These are phyloP conservation scores for Amphicarpaea edgeworthii DNA, from an alignment of 306 rosid species.

Conservation along the genomic window DNA sequence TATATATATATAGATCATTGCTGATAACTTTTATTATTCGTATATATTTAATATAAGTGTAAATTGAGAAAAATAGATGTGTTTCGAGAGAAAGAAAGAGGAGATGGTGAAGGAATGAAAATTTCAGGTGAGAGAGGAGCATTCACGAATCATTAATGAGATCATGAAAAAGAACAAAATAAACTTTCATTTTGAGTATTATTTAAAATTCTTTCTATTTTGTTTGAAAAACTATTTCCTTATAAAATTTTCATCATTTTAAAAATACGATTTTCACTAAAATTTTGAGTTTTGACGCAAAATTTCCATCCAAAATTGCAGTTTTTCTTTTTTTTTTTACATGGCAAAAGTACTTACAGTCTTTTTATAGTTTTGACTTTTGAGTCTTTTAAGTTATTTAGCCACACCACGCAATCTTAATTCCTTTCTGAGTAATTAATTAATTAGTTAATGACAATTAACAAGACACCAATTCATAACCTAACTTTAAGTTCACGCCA, in stretches of 20 bases:
- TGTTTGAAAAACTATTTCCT: neutral
- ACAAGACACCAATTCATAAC: neutral
- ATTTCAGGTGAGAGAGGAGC: neutral
- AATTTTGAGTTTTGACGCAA: neutral
- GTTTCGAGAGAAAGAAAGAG: neutral
- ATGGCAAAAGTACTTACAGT: too few species aligned
- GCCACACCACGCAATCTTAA: too few species aligned
- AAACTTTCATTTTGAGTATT: too few species aligned
- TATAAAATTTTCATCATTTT: neutral
- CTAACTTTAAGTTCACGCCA: constrained; percentile 46
- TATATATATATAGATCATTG: too few species aligned
- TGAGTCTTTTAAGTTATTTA: too few species aligned
- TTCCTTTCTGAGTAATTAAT: neutral
- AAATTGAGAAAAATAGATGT: neutral
- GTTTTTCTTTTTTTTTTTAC: neutral
- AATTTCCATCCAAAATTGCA: neutral
- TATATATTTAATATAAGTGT: neutral
- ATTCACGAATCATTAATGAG: neutral
- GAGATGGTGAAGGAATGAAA: neutral
- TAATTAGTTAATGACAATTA: neutral
- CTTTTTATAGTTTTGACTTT: too few species aligned
- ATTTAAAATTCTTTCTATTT: neutral
- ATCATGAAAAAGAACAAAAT: neutral
- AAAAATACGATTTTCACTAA: neutral
- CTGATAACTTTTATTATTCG: neutral